phyloP scores from a whole-genome alignment of 73 alveolate genomes.

The Loxodes magnus region DNA sequence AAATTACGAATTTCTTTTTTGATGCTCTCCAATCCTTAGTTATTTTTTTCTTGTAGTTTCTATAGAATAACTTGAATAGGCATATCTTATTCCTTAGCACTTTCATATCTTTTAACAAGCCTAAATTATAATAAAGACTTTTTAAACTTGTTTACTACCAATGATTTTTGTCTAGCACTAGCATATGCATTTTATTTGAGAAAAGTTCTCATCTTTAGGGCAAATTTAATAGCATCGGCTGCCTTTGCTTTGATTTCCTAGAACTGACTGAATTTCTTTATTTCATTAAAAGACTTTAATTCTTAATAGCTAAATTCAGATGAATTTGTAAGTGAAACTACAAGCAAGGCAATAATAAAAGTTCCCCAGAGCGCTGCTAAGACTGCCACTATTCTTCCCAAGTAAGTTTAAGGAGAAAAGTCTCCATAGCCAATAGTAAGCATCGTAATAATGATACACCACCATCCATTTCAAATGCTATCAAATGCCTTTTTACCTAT shows the following conservation, averaged over 20 bases:
- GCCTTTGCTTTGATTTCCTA: constrained; percentile 29
- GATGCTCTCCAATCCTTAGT: constrained; percentile 28
- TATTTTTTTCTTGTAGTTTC: constrained; percentile 19
- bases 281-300: constrained; percentile 37
- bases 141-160: constrained; percentile 18
- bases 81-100: constrained; percentile 29
- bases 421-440: constrained; percentile 75
- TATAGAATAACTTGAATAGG: constrained; percentile 20
- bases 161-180: constrained; percentile 14
- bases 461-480: constrained; percentile 19
- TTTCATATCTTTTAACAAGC: constrained; percentile 15
- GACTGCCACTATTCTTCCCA: constrained; percentile 46
- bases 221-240: constrained; percentile 13
- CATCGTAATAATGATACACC: constrained; percentile 43
- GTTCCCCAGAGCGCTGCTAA: constrained; percentile 62
- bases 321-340: constrained; percentile 24
- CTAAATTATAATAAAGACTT: constrained; percentile 19
- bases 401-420: constrained; percentile 30
- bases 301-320: constrained; percentile 33
- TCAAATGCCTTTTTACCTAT: constrained; percentile 16
- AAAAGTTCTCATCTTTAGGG: constrained; percentile 13
- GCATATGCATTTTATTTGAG: constrained; percentile 15
- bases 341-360: constrained; percentile 44
- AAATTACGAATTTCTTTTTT: too few relatives aligned
- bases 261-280: constrained; percentile 22